A percentile compares a stretch with the other conserved stretches of the same genome.
Conservation (phyloP, 2,329 filamentous ascomycete species). For the Tolypocladium sp. region DNA sequence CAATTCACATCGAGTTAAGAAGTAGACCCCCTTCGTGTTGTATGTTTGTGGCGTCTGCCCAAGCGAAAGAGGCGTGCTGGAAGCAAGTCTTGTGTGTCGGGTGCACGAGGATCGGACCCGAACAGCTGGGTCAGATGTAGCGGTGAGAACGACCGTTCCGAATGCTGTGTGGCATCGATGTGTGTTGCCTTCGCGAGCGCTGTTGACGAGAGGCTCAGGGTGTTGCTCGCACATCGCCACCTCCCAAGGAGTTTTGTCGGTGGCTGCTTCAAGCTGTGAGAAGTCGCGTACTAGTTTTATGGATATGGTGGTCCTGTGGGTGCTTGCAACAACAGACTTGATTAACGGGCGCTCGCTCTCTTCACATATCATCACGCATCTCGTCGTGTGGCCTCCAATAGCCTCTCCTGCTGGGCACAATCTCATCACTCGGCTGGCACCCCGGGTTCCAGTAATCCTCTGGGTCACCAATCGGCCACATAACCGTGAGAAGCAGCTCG, state of each 20-base stretch:
- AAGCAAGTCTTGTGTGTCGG: not conserved
- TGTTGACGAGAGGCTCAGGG: not conserved
- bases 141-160: slow-evolving; percentile 3
- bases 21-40: not conserved
- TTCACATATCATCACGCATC: not conserved
- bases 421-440: slow-evolving; percentile 18
- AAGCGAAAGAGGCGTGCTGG: not conserved
- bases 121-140: not conserved
- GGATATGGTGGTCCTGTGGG: too few species aligned
- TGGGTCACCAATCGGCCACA: slow-evolving; percentile 49
- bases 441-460: slow-evolving; percentile 40
- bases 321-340: not conserved
- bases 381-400: slow-evolving; percentile 13
- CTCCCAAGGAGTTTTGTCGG: not conserved
- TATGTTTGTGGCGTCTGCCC: not conserved
- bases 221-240: not conserved
- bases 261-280: not conserved
- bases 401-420: slow-evolving; percentile 5
- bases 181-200: not conserved
- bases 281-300: too few species aligned
- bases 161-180: not conserved
- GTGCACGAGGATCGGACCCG: not conserved
- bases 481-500: slow-evolving; percentile 52
- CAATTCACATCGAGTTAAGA: not conserved
- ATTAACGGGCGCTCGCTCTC: not conserved